phyloP scores from a whole-genome alignment of 2,329 filamentous ascomycete genomes.

The Ophiostoma australiae region DNA sequence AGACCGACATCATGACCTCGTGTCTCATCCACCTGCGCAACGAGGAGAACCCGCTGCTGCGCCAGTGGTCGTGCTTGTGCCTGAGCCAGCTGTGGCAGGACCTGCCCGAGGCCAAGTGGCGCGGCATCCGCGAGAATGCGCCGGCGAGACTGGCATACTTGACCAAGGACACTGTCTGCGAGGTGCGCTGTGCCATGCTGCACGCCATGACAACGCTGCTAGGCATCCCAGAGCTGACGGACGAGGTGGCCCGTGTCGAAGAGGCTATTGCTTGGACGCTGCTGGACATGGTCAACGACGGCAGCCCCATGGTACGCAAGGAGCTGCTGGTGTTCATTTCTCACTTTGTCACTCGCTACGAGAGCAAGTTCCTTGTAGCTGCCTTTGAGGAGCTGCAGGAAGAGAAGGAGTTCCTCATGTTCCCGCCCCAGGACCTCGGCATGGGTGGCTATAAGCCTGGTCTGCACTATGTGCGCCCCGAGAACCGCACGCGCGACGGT shows the following conservation, averaged over 20 bases:
- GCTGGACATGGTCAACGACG: slow-evolving; percentile 87
- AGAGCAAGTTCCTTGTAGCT: slow-evolving; percentile 85
- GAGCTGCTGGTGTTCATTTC: slow-evolving; percentile 93
- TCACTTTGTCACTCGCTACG: slow-evolving; percentile 81
- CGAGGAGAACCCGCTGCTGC: slow-evolving; percentile 77
- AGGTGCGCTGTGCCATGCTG: slow-evolving; percentile 88
- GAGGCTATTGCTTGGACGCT: slow-evolving; percentile 85
- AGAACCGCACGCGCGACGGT: slow-evolving; percentile 53
- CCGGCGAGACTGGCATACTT: slow-evolving; percentile 75
- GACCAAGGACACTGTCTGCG: slow-evolving; percentile 78
- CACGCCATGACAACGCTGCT: slow-evolving; percentile 92
- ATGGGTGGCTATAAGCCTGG: slow-evolving; percentile 54
- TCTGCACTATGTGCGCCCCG: slow-evolving; percentile 55
- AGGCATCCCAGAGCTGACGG: slow-evolving; percentile 85
- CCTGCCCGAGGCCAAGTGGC: slow-evolving; percentile 89
- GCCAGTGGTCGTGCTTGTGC: slow-evolving; percentile 94
- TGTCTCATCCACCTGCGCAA: slow-evolving; percentile 81
- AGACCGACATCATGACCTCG: slow-evolving; percentile 82
- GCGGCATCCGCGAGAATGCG: slow-evolving; percentile 83
- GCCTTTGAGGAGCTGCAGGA: slow-evolving; percentile 87
- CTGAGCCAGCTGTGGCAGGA: slow-evolving; percentile 92
- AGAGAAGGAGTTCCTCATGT: slow-evolving; percentile 65
- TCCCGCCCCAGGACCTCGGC: slow-evolving; percentile 44
- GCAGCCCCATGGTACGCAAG: slow-evolving; percentile 87
- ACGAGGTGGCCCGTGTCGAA: slow-evolving; percentile 85